phyloP scores from a whole-genome alignment of 2,329 filamentous ascomycete genomes.

The Penicillium sp. region DNA sequence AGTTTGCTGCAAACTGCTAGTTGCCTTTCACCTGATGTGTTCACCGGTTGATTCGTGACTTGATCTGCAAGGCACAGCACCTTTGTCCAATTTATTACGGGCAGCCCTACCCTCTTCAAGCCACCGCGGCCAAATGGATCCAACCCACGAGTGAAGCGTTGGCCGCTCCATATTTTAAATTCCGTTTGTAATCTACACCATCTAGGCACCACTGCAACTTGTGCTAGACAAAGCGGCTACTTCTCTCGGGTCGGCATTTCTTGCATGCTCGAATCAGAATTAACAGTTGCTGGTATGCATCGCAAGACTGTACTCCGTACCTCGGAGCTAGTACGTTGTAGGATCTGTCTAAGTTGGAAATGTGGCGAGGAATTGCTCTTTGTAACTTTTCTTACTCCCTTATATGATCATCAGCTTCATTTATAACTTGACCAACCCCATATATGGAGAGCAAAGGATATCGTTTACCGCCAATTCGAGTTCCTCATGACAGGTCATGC shows the following conservation, averaged over 20 bases:
- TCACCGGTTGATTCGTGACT: not conserved
- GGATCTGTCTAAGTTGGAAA: not conserved
- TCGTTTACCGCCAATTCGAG: not conserved
- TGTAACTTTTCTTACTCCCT: not conserved
- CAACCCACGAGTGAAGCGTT: slow-evolving; percentile 60
- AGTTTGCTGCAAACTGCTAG: slow-evolving; percentile 16
- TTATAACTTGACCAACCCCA: not conserved
- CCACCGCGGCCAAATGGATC: slow-evolving; percentile 23
- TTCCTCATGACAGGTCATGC: not conserved
- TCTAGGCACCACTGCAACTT: slow-evolving; percentile 42
- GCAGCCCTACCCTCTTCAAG: slow-evolving; percentile 48
- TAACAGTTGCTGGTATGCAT: not conserved
- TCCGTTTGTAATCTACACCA: slow-evolving; percentile 61
- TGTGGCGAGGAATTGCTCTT: not conserved
- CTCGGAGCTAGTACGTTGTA: not conserved
- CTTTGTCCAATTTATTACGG: not conserved
- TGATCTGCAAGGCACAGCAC: slow-evolving; percentile 12
- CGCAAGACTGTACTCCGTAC: too few species aligned
- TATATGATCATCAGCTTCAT: not conserved
- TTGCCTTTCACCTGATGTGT: slow-evolving; percentile 2
- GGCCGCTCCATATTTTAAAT: slow-evolving; percentile 72
- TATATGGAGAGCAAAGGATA: not conserved
- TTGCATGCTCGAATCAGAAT: not conserved
- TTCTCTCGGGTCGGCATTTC: not conserved
- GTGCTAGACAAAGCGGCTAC: not conserved